phyloP scores from a whole-genome alignment of 768 basidiomycete genomes.

The Polyporus arcularius region DNA sequence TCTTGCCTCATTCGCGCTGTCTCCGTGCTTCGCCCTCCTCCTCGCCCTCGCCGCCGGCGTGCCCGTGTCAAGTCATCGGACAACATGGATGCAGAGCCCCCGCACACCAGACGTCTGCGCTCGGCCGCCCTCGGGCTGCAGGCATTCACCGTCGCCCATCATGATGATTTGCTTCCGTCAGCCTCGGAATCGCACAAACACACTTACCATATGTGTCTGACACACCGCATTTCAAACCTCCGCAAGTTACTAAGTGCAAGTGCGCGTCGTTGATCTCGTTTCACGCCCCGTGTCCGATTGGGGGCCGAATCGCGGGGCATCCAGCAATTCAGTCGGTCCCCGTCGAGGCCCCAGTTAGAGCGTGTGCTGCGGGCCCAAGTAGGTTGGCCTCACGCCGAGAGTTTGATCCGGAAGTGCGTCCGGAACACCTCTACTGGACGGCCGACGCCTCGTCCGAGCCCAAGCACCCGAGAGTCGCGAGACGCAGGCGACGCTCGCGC shows the following conservation, averaged over 20 bases:
- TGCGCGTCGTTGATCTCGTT: neutral
- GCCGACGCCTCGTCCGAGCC: no score
- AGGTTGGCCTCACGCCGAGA: no score
- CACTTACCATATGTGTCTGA: neutral
- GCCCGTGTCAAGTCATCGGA: neutral
- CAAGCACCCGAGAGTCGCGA: no score
- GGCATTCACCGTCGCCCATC: neutral
- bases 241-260: neutral
- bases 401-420: no score
- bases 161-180: neutral
- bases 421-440: no score
- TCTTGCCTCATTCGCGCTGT: conserved; percentile 14
- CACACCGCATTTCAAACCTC: neutral
- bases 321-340: neutral
- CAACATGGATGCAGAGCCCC: neutral
- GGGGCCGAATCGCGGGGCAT: neutral
- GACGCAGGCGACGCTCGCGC: no score
- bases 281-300: neutral
- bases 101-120: neutral
- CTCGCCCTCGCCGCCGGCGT: neutral
- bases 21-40: conserved; percentile 11
- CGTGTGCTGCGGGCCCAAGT: no score
- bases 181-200: neutral
- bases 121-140: neutral
- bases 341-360: neutral